phyloP scores from a whole-genome alignment of 1,284 basidiomycete species.

The Irpex sp. region DNA sequence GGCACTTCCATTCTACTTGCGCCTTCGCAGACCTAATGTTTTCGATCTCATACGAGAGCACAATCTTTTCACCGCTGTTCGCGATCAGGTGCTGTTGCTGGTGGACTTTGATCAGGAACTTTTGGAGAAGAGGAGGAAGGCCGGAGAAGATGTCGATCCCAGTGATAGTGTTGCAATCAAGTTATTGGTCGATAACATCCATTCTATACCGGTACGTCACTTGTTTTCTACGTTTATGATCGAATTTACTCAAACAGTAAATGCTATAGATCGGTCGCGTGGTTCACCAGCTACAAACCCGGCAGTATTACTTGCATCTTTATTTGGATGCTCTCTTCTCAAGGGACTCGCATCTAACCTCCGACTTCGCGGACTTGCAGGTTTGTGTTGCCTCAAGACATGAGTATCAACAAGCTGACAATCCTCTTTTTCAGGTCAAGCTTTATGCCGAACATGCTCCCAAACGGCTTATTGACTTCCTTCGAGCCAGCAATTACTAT shows the following conservation, averaged over 20 bases:
- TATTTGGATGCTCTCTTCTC: slow-evolving; percentile 92
- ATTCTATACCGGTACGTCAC: slow-evolving; percentile 84
- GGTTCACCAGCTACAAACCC: slow-evolving; percentile 78
- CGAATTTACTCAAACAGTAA: background rate
- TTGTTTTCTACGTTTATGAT: background rate
- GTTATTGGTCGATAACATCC: slow-evolving; percentile 90
- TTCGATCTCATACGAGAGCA: slow-evolving; percentile 94
- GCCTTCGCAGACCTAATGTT: slow-evolving; percentile 83
- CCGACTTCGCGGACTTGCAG: slow-evolving; percentile 84
- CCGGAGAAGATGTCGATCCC: slow-evolving; percentile 34
- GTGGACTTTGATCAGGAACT: slow-evolving; percentile 95
- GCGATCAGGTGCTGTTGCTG: slow-evolving; percentile 88
- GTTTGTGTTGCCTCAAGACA: slow-evolving; percentile 30
- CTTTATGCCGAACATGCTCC: slow-evolving; percentile 91
- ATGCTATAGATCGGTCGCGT: slow-evolving; percentile 74
- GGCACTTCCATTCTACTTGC: slow-evolving; percentile 87
- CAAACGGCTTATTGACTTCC: slow-evolving; percentile 80
- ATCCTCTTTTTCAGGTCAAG: slow-evolving; percentile 53
- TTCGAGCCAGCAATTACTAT: slow-evolving; percentile 91
- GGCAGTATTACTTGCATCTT: slow-evolving; percentile 84
- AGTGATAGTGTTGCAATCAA: slow-evolving; percentile 72
- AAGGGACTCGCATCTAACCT: slow-evolving; percentile 80
- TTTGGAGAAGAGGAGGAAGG: slow-evolving; percentile 53
- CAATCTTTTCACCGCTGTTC: slow-evolving; percentile 93
- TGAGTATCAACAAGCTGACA: background rate